Percentiles rank a stretch among this genome's conserved stretches.
phyloP scores from a whole-genome alignment of 805 yeast genomes.

The Teunomyces pallodes region DNA sequence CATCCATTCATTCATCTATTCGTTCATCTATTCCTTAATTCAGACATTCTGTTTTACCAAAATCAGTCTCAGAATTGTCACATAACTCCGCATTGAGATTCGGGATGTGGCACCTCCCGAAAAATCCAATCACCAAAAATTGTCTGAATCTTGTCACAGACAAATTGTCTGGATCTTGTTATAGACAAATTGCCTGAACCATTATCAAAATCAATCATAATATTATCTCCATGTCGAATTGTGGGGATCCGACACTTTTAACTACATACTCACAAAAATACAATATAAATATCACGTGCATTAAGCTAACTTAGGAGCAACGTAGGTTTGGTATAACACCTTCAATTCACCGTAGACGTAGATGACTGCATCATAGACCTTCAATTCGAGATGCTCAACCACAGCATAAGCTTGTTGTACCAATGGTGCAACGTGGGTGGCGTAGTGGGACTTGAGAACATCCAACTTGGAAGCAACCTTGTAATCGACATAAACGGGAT shows the following conservation, averaged over 20 bases:
- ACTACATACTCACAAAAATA: too few relatives aligned
- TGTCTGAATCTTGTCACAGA: neutral
- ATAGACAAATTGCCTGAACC: neutral
- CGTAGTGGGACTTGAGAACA: constrained; percentile 19
- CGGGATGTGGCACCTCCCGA: too few relatives aligned
- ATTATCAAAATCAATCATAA: neutral
- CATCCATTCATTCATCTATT: too few relatives aligned
- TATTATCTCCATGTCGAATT: too few relatives aligned
- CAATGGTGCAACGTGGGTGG: constrained; percentile 27
- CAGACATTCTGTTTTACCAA: too few relatives aligned
- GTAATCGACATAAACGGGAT: constrained; percentile 32
- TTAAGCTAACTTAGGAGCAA: constrained; percentile 17
- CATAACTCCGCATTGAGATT: too few relatives aligned
- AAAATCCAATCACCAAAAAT: too few relatives aligned
- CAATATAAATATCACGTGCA: neutral
- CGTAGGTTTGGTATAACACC: constrained; percentile 18
- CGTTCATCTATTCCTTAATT: too few relatives aligned
- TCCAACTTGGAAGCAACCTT: constrained; percentile 27
- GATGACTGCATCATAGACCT: constrained; percentile 24
- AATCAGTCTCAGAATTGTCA: too few relatives aligned
- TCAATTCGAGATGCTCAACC: constrained; percentile 33
- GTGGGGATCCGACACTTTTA: too few relatives aligned
- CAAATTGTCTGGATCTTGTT: neutral
- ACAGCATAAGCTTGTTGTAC: constrained; percentile 31
- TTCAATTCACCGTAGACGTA: constrained; percentile 18